Conservation (phyloP, 345 rosid genomes). For the Hevea brasiliensis region DNA sequence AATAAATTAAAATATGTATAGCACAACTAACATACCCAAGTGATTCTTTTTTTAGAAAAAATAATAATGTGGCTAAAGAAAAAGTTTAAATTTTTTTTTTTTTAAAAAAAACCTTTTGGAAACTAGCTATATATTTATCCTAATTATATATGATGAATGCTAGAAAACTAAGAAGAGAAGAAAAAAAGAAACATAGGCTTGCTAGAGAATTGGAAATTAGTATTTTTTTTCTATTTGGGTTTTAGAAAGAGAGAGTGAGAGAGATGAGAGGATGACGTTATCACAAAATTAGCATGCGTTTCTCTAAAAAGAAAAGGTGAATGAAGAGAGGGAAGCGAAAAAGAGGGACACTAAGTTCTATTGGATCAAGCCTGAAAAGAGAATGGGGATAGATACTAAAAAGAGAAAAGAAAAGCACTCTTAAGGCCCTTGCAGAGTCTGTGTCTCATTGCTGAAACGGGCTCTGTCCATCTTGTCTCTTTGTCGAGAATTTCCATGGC, state of each 20-base stretch:
- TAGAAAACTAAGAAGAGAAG: background rate
- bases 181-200: background rate
- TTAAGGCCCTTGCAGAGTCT: conserved; percentile 29
- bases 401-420: conserved; percentile 12
- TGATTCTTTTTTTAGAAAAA: background rate
- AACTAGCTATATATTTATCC: background rate
- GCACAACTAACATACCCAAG: conserved; percentile 8
- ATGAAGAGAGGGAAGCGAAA: conserved; percentile 1
- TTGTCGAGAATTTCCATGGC: conserved; percentile 51
- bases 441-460: conserved; percentile 34
- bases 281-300: conserved; percentile 43
- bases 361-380: conserved; percentile 39
- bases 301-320: conserved; percentile 30
- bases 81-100: too few species aligned
- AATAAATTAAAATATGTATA: background rate
- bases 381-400: conserved; percentile 3
- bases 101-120: conserved; percentile 29
- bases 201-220: background rate
- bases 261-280: conserved; percentile 36
- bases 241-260: conserved; percentile 10
- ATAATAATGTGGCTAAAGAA: background rate
- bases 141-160: too few species aligned
- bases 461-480: conserved; percentile 44
- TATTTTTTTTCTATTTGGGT: background rate
- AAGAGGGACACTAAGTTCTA: conserved; percentile 23